These are phyloP conservation scores for Cordyceps fumosorosea DNA, from an alignment of 2,329 filamentous ascomycete species.

Conservation along the genomic window DNA sequence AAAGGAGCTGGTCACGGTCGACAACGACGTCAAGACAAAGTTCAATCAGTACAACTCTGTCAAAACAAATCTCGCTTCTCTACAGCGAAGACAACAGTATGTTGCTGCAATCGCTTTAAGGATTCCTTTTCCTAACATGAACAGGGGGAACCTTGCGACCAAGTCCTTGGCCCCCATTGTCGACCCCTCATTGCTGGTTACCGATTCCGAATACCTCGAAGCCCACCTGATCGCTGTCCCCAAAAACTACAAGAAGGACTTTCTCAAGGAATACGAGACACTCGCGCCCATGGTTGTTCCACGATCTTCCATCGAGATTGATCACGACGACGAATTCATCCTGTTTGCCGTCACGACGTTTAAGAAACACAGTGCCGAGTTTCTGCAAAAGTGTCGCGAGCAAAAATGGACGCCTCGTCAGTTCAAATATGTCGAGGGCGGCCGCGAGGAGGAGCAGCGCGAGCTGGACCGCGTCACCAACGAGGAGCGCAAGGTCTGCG, in stretches of 20 bases:
- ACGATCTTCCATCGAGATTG: slow-evolving; percentile 72
- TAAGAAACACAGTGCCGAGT: slow-evolving; percentile 83
- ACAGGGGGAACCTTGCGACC: slow-evolving; percentile 83
- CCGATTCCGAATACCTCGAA: slow-evolving; percentile 93
- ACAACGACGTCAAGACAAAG: slow-evolving; percentile 93
- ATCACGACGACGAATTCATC: slow-evolving; percentile 82
- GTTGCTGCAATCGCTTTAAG: slow-evolving; percentile 19
- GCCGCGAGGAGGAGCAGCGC: slow-evolving; percentile 78
- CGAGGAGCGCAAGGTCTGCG: slow-evolving; percentile 88
- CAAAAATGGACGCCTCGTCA: slow-evolving; percentile 92
- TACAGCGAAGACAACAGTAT: slow-evolving; percentile 85
- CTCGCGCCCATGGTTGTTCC: slow-evolving; percentile 88
- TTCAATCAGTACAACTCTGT: slow-evolving; percentile 90
- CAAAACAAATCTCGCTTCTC: slow-evolving; percentile 72
- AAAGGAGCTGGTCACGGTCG: slow-evolving; percentile 81
- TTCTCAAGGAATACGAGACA: slow-evolving; percentile 82
- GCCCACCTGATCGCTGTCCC: slow-evolving; percentile 92
- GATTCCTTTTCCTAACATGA: neutral
- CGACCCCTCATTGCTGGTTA: slow-evolving; percentile 70
- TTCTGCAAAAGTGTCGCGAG: slow-evolving; percentile 86
- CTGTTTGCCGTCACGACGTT: slow-evolving; percentile 87
- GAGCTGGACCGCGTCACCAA: slow-evolving; percentile 76
- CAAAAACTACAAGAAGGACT: slow-evolving; percentile 73
- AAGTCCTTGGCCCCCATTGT: slow-evolving; percentile 90
- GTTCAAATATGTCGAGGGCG: slow-evolving; percentile 87